phyloP scores from a whole-genome alignment of 257 asterid species.

The Solanum clarkiae region DNA sequence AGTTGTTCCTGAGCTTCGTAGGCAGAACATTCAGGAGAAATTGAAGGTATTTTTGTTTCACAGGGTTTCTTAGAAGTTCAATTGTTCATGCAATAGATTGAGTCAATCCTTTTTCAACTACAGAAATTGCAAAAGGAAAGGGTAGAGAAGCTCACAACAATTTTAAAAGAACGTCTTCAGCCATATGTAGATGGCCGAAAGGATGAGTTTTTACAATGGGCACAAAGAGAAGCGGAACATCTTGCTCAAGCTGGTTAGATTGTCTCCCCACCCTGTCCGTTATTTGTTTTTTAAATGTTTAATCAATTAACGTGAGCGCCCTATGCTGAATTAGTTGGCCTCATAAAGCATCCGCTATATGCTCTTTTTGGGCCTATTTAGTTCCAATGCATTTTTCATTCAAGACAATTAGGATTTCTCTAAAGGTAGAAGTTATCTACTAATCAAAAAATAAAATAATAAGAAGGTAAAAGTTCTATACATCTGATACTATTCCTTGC shows the following conservation, averaged over 20 bases:
- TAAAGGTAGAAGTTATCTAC: not conserved
- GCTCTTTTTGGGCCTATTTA: not conserved
- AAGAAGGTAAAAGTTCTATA: not conserved
- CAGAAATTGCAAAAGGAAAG: constrained; percentile 72
- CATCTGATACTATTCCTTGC: not conserved
- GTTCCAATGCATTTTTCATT: not conserved
- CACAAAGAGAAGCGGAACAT: constrained; percentile 48
- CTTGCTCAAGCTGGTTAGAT: constrained; percentile 63
- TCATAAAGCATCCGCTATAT: not conserved
- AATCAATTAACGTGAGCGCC: not conserved
- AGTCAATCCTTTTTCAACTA: not conserved
- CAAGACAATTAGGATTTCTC: not conserved
- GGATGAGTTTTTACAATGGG: constrained; percentile 49
- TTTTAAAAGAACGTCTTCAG: constrained; percentile 49
- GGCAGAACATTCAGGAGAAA: constrained; percentile 53
- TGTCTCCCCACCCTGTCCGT: not conserved
- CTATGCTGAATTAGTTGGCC: not conserved
- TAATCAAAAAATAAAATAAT: not conserved
- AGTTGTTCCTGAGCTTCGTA: constrained; percentile 41
- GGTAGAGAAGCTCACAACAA: constrained; percentile 46
- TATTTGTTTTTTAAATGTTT: not conserved
- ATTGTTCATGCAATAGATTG: not conserved
- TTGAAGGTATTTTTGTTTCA: constrained; percentile 34
- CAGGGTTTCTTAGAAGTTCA: not conserved
- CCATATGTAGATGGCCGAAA: constrained; percentile 51